Conservation (phyloP, 805 yeast species). For the Yarrowia hollandica region DNA sequence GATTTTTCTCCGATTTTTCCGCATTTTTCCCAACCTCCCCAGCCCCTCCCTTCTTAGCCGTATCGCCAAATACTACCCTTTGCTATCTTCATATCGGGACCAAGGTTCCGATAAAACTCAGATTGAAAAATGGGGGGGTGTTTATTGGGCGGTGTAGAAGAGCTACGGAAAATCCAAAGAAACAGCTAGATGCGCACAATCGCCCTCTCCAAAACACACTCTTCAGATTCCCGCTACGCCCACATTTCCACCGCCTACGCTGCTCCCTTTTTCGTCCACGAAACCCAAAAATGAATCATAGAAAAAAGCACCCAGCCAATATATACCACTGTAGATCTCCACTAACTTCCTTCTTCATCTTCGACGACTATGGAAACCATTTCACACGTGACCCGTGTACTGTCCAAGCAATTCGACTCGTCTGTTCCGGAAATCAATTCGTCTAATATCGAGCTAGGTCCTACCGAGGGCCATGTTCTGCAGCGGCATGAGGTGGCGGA, state of each 20-base stretch:
- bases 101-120: not conserved
- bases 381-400: slow-evolving; percentile 16
- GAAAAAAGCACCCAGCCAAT: no score
- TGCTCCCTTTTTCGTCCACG: not conserved
- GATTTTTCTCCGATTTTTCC: not conserved
- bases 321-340: not conserved
- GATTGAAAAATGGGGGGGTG: no score
- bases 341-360: not conserved
- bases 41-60: no score
- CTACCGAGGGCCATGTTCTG: slow-evolving; percentile 15
- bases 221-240: not conserved
- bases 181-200: no score
- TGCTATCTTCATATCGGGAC: not conserved
- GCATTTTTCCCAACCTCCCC: not conserved
- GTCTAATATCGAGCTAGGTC: slow-evolving; percentile 17
- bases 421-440: not conserved
- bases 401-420: slow-evolving; percentile 8
- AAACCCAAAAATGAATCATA: slow-evolving; percentile 16
- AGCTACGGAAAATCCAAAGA: not conserved
- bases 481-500: slow-evolving; percentile 10
- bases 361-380: slow-evolving; percentile 2
- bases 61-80: not conserved
- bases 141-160: not conserved
- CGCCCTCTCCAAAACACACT: no score
- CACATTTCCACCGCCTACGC: not conserved